phyloP scores from a whole-genome alignment of 2,329 filamentous ascomycete genomes.

The Epichloe bromicola region DNA sequence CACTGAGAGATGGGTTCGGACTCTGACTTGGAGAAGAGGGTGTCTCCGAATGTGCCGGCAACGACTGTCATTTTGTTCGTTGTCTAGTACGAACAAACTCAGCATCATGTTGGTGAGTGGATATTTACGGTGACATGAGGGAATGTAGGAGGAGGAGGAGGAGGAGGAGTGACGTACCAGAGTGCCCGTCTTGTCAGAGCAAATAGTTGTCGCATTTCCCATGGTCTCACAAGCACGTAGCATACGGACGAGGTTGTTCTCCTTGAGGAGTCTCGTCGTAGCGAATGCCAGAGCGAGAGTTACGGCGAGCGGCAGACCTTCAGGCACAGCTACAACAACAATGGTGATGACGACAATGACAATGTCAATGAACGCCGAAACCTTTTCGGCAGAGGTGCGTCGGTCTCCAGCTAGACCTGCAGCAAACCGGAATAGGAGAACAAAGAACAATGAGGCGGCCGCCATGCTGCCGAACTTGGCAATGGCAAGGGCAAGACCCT shows the following conservation, averaged over 20 bases:
- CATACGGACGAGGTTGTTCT: slow-evolving; percentile 65
- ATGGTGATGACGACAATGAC: slow-evolving; percentile 70
- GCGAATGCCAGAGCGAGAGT: slow-evolving; percentile 66
- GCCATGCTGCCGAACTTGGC: slow-evolving; percentile 45
- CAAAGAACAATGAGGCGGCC: slow-evolving; percentile 60
- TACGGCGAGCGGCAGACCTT: slow-evolving; percentile 64
- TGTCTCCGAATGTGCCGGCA: slow-evolving; percentile 39
- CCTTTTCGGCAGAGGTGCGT: slow-evolving; percentile 54
- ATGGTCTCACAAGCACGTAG: slow-evolving; percentile 70
- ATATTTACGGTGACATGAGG: background rate
- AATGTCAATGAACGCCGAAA: slow-evolving; percentile 62
- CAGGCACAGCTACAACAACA: slow-evolving; percentile 67
- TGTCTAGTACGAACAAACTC: slow-evolving; percentile 24
- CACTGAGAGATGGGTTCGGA: slow-evolving; percentile 23
- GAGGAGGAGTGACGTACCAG: slow-evolving; percentile 16
- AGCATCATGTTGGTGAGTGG: slow-evolving; percentile 15
- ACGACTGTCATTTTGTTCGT: slow-evolving; percentile 60
- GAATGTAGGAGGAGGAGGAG: background rate
- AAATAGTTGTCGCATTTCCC: slow-evolving; percentile 63
- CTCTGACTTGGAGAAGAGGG: slow-evolving; percentile 10
- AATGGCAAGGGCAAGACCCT: slow-evolving; percentile 19
- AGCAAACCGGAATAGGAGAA: slow-evolving; percentile 67
- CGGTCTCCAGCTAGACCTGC: slow-evolving; percentile 42
- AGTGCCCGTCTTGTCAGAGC: slow-evolving; percentile 56
- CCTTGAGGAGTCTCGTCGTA: slow-evolving; percentile 62